Percentiles rank a stretch among this genome's conserved stretches.
Evolutionary conservation across 345 rosid genomes (phyloP).

Genomic region (Sonneratia alba): DNA sequence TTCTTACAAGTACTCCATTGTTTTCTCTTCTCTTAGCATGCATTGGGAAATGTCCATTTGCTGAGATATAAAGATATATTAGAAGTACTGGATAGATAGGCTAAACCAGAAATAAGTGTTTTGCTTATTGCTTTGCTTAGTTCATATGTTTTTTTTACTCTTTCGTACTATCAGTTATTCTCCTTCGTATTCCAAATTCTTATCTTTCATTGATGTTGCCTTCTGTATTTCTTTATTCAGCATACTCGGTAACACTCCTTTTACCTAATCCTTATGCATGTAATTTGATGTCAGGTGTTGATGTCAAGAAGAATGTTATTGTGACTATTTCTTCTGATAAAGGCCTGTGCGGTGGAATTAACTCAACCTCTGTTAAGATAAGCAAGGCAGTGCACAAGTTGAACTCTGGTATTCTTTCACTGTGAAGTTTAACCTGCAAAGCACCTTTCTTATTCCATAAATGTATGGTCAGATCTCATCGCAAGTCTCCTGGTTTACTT

Average conservation of each 20-base stretch:
- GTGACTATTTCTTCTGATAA: conserved; percentile 89
- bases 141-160: not conserved
- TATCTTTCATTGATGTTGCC: not conserved
- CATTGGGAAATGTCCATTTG: not conserved
- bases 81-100: not conserved
- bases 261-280: not conserved
- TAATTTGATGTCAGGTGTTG: conserved; percentile 45
- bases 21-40: not conserved
- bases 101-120: not conserved
- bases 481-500: not conserved
- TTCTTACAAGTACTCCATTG: not conserved
- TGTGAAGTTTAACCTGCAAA: not conserved
- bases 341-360: conserved; percentile 99
- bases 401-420: conserved; percentile 47
- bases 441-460: not conserved
- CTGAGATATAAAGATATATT: not conserved
- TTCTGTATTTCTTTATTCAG: not conserved
- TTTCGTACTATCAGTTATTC: not conserved
- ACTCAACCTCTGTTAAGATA: conserved; percentile 77
- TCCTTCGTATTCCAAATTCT: not conserved
- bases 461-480: not conserved
- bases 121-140: not conserved
- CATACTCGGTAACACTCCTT: not conserved
- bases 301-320: conserved; percentile 89
- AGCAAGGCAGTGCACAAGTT: conserved; percentile 67